Evolutionary conservation across 2,329 filamentous ascomycete species (phyloP), one percentile per base, ranked within the genome.

Genomic region (Graphilbum ipis-grandicollis): DNA sequence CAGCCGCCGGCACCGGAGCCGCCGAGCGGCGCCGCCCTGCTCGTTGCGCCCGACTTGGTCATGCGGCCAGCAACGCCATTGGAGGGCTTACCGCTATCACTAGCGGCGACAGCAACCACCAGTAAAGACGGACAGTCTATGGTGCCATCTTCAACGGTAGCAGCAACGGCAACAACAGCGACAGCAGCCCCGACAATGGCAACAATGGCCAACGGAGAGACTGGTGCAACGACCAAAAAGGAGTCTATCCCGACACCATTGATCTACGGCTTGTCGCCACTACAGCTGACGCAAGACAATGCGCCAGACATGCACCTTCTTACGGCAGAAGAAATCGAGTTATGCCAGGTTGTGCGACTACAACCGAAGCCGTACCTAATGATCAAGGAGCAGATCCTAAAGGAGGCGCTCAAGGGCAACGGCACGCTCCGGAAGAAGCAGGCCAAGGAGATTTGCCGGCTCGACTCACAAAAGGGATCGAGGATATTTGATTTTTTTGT

Each of bases 401-500:
- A 83, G 48, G 88, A 96, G 53, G 83, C 88, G 0, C 71, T 93
- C 53, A 90, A 88, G 58, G 76, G 77, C 40, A 88, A 90, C 40
- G 90, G 90, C 1, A 71, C 68, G 12, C 59, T 98, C 8, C 96
- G 93, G 65, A 93, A 90, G 68, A 96, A 94, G 59, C 78, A 88
- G 47, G 85, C 85, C 2, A 81, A 79, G 52, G 81, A 92, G 51
- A 77, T 96, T 19, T 86, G 80, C 51, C 58, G 75, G 52, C 69
- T 96, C 36, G 88, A 96, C 50, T 71, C 75, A 9, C 79, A 80
- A 44, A 96, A 94, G 55, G 79, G 81, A 0, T 77, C 79, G 15
- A 70, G 83, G 45, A 74, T 96, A 40, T 94, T 88, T 57, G 90
- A 96, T 55, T 96, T 94, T 53, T 86, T 94, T 60, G 81, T 93